Conservation (phyloP, 2,329 filamentous ascomycete genomes). For the Xylaria sp. region DNA sequence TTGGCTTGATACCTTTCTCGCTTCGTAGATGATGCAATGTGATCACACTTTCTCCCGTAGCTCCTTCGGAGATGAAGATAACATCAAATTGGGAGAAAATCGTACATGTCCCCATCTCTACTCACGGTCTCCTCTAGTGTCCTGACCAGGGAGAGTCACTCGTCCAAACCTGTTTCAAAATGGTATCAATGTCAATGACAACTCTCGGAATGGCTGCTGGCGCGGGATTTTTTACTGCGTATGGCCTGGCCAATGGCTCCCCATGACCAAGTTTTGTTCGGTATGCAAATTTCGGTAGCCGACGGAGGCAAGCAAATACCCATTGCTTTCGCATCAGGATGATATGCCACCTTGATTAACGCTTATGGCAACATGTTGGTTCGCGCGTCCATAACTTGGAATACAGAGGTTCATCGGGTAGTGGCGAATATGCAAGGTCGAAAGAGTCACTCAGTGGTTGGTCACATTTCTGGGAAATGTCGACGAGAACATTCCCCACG, state of each 20-base stretch:
- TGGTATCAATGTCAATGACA: background rate
- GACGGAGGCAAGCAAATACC: background rate
- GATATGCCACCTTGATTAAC: conserved; percentile 1
- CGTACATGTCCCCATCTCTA: background rate
- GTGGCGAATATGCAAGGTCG: conserved; percentile 10
- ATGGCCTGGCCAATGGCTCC: background rate
- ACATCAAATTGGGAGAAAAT: background rate
- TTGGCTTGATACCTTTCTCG: background rate
- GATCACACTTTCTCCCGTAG: background rate
- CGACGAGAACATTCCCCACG: background rate
- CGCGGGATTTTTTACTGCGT: background rate
- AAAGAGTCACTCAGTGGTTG: background rate
- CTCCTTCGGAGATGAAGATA: background rate
- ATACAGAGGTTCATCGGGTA: conserved; percentile 2
- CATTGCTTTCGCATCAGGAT: background rate
- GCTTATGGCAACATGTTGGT: background rate
- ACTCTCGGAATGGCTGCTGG: background rate
- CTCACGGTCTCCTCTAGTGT: background rate
- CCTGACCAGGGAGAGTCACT: background rate
- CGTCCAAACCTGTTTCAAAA: background rate
- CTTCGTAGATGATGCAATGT: background rate
- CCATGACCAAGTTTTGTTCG: background rate
- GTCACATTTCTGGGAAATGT: conserved; percentile 6
- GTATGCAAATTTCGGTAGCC: conserved; percentile 11
- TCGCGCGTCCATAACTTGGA: background rate